Conservation (phyloP, 2,329 filamentous ascomycete species). For the Chaetomium sp. region DNA sequence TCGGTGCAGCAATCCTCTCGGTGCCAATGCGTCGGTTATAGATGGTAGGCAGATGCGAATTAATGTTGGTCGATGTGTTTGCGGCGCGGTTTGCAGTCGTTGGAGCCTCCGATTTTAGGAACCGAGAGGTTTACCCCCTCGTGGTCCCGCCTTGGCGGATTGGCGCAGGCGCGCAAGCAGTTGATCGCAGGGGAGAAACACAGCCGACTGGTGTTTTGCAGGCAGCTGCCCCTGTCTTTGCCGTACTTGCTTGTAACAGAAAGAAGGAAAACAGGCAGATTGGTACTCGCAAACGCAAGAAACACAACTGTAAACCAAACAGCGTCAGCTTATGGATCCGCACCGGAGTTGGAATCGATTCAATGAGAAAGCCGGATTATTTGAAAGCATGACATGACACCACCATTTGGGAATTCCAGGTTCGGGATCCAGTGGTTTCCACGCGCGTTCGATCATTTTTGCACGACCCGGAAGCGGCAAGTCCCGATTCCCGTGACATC, state of each 20-base stretch:
- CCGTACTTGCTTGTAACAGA: neutral
- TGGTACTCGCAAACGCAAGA: neutral
- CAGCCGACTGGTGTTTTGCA: neutral
- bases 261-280: neutral
- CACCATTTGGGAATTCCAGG: neutral
- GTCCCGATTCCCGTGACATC: slow-evolving; percentile 16
- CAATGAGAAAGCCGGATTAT: neutral
- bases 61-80: slow-evolving; percentile 3
- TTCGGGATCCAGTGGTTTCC: neutral
- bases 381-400: neutral
- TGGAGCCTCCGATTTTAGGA: neutral
- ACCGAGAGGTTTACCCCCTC: slow-evolving; percentile 4
- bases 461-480: neutral
- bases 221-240: slow-evolving; percentile 6
- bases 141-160: slow-evolving; percentile 16
- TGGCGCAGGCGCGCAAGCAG: slow-evolving; percentile 13
- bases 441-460: neutral
- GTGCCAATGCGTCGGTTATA: neutral
- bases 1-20: neutral
- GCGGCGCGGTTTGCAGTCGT: slow-evolving; percentile 7
- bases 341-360: neutral
- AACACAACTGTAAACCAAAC: neutral
- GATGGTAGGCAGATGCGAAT: neutral
- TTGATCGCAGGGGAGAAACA: neutral
- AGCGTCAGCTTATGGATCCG: neutral